These are phyloP conservation scores for Tympanopsis confertula DNA, from an alignment of 2,329 filamentous ascomycete species.

Conservation along the genomic window DNA sequence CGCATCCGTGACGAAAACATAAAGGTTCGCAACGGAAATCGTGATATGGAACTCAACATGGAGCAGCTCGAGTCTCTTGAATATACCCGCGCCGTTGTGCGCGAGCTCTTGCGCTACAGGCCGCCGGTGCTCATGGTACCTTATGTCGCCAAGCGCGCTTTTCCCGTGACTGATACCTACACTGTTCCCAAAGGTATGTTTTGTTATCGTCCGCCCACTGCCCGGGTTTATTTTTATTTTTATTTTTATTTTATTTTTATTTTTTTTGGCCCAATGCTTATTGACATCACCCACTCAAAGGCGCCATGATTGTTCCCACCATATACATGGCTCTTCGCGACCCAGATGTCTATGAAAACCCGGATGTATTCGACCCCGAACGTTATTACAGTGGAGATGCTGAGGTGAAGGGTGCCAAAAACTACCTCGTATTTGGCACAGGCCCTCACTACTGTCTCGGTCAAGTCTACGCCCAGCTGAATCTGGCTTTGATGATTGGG, in stretches of 20 bases:
- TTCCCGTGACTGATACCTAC: constrained; percentile 78
- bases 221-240: neutral
- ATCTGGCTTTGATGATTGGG: constrained; percentile 79
- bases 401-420: constrained; percentile 77
- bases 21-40: constrained; percentile 62
- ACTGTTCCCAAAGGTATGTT: constrained; percentile 74
- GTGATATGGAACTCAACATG: constrained; percentile 59
- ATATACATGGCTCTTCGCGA: constrained; percentile 86
- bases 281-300: constrained; percentile 19
- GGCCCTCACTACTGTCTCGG: constrained; percentile 95
- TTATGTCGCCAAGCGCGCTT: constrained; percentile 86
- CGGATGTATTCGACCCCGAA: constrained; percentile 80
- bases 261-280: neutral
- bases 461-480: constrained; percentile 80
- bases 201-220: constrained; percentile 1
- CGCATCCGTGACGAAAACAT: constrained; percentile 87
- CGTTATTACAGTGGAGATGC: constrained; percentile 84
- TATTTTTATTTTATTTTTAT: neutral
- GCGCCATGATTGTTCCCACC: constrained; percentile 87
- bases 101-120: constrained; percentile 82
- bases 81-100: constrained; percentile 85
- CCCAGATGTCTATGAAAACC: constrained; percentile 80
- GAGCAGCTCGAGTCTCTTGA: constrained; percentile 79
- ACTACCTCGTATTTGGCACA: constrained; percentile 91
- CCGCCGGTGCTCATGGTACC: constrained; percentile 96